Conservation (phyloP, 768 basidiomycete species). For the Kwoniella europaea region DNA sequence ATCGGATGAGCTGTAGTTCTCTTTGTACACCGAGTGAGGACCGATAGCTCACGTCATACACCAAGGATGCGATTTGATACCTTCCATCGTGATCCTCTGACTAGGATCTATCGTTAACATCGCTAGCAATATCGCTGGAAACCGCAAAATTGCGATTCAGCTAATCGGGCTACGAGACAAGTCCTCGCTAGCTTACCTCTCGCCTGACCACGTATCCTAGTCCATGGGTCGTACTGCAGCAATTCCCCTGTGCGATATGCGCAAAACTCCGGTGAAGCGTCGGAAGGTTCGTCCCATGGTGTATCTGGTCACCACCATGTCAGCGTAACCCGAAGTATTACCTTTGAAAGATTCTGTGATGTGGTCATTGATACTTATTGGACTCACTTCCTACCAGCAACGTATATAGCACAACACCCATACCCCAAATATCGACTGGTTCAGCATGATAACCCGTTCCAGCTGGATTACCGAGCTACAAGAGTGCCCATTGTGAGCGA, state of each 20-base stretch:
- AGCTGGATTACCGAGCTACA: slow-evolving; percentile 66
- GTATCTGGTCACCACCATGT: no score
- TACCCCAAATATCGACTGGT: slow-evolving; percentile 94
- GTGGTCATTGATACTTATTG: no score
- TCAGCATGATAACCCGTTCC: slow-evolving; percentile 80
- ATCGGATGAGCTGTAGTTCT: not conserved
- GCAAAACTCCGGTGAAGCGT: slow-evolving; percentile 75
- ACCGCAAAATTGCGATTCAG: slow-evolving; percentile 3
- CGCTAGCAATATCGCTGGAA: slow-evolving; percentile 72
- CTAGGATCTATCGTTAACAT: slow-evolving; percentile 75
- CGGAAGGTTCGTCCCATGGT: slow-evolving; percentile 94
- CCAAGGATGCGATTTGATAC: slow-evolving; percentile 73
- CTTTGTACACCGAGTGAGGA: no score
- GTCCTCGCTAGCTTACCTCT: slow-evolving; percentile 71
- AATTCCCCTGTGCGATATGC: slow-evolving; percentile 76
- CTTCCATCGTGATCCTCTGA: slow-evolving; percentile 69
- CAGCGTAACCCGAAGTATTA: no score
- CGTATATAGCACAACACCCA: slow-evolving; percentile 91
- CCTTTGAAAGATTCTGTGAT: no score
- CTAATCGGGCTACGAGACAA: no score
- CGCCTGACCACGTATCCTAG: slow-evolving; percentile 65
- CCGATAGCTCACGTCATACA: slow-evolving; percentile 64
- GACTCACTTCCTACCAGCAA: slow-evolving; percentile 86
- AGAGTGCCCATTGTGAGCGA: no score
- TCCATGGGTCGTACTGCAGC: slow-evolving; percentile 80